These are phyloP conservation scores for Trapa incisa DNA, from an alignment of 345 rosid genomes.

Conservation along the genomic window DNA sequence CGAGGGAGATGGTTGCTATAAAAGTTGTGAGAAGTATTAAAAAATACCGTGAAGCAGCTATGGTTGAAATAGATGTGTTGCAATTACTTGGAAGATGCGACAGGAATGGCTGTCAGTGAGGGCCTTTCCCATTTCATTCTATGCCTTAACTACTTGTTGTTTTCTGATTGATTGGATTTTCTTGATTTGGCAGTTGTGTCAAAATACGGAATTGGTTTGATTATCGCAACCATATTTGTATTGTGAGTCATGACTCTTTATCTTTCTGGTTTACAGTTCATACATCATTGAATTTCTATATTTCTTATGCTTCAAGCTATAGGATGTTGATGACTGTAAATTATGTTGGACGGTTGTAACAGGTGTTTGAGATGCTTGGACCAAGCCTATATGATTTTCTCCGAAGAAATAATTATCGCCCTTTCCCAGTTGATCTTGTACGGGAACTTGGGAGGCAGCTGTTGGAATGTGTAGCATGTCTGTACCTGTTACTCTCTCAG, in stretches of 20 bases:
- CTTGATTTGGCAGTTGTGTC: constrained; percentile 46
- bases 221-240: constrained; percentile 53
- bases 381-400: constrained; percentile 72
- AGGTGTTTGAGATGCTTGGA: constrained; percentile 84
- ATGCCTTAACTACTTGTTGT: constrained; percentile 2
- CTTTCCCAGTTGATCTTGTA: constrained; percentile 63
- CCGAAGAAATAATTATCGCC: constrained; percentile 53
- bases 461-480: constrained; percentile 75
- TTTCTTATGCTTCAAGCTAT: not conserved
- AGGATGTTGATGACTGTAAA: not conserved
- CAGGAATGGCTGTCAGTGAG: constrained; percentile 46
- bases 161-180: constrained; percentile 17
- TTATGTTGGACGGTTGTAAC: constrained; percentile 13
- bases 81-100: constrained; percentile 46
- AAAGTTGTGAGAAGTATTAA: constrained; percentile 54
- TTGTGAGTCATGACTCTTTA: constrained; percentile 33
- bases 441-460: constrained; percentile 66
- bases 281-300: not conserved
- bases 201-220: constrained; percentile 55
- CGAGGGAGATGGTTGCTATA: constrained; percentile 50
- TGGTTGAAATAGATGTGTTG: constrained; percentile 52
- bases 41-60: constrained; percentile 58
- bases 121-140: constrained; percentile 3
- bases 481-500: constrained; percentile 23
- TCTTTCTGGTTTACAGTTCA: constrained; percentile 2